These are phyloP conservation scores for Pneumocystis wakefieldiae DNA, from an alignment of 1,139 yeast species.

Conservation along the genomic window DNA sequence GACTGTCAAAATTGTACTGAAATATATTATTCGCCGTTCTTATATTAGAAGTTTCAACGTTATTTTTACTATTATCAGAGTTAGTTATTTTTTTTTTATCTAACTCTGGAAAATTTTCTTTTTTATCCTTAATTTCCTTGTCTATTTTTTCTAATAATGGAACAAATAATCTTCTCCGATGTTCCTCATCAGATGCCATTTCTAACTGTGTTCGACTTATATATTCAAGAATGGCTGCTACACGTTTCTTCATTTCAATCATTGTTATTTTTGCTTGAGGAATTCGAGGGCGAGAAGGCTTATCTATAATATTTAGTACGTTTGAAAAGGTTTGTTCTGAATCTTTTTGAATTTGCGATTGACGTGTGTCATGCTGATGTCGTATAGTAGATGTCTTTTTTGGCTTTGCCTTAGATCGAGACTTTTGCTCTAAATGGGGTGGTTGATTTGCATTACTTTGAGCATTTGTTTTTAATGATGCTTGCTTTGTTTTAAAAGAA, in stretches of 20 bases:
- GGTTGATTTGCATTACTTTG: neutral
- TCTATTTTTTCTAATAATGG: neutral
- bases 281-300: constrained; percentile 65
- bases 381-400: neutral
- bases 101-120: neutral
- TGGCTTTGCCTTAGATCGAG: neutral
- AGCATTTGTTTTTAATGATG: neutral
- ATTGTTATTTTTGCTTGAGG: constrained; percentile 56
- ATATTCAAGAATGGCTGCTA: constrained; percentile 82
- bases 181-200: constrained; percentile 51
- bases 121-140: constrained; percentile 2
- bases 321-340: neutral
- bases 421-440: neutral
- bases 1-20: constrained; percentile 42
- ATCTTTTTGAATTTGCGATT: neutral
- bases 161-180: constrained; percentile 35
- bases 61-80: neutral
- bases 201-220: constrained; percentile 73
- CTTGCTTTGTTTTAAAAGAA: neutral
- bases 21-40: constrained; percentile 25
- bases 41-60: neutral
- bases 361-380: constrained; percentile 5
- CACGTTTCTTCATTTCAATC: constrained; percentile 71
- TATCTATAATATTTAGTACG: constrained; percentile 29
- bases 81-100: neutral